These are phyloP conservation scores for Talaromyces atroroseus DNA, from an alignment of 2,329 filamentous ascomycete genomes.

Conservation along the genomic window DNA sequence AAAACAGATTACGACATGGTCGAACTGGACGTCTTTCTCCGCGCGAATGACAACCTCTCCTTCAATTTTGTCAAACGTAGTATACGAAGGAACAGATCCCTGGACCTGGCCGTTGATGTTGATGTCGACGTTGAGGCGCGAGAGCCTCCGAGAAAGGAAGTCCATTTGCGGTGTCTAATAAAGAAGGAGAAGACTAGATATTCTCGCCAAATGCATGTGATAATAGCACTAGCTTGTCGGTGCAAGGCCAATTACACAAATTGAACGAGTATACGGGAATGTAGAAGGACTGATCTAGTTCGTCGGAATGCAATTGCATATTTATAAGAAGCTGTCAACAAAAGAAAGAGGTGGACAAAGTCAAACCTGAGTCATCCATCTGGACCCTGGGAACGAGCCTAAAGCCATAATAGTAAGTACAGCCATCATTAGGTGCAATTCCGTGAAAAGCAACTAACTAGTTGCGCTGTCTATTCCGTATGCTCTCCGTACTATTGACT, in stretches of 20 bases:
- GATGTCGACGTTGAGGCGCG: conserved; percentile 28
- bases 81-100: conserved; percentile 45
- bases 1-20: conserved; percentile 55
- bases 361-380: conserved; percentile 6
- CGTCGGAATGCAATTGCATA: background rate
- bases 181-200: conserved; percentile 10
- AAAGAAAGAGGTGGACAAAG: background rate
- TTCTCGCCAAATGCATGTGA: background rate
- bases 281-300: background rate
- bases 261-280: background rate
- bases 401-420: background rate
- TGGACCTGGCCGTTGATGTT: conserved; percentile 25
- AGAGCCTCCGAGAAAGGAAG: conserved; percentile 20
- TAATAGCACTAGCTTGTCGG: background rate
- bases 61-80: conserved; percentile 53
- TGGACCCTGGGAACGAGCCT: too few species aligned
- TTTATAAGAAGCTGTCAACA: background rate
- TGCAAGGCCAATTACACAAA: background rate
- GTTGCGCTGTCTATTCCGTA: background rate
- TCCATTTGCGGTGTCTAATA: conserved; percentile 16
- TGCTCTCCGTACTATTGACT: background rate
- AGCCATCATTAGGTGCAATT: too few species aligned
- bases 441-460: too few species aligned
- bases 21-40: conserved; percentile 50
- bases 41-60: conserved; percentile 49